Evolutionary conservation across 2,329 filamentous ascomycete species (phyloP).

Genomic region (Fusarium globosum): DNA sequence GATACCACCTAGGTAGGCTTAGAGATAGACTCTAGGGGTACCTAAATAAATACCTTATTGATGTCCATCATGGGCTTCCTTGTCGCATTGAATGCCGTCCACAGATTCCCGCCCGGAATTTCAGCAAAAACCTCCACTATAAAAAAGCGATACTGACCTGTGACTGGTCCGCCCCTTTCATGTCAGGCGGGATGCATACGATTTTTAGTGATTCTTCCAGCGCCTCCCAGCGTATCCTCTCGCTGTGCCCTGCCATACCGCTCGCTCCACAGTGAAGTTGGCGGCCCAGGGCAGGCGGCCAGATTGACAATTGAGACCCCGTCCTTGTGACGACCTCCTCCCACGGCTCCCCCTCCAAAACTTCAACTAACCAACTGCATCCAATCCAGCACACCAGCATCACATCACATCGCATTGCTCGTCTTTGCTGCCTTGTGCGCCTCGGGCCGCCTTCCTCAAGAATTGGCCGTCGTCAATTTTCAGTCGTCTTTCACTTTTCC

Average conservation of each 20-base stretch:
- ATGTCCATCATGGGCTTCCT: neutral
- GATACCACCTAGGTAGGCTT: neutral
- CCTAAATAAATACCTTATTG: neutral
- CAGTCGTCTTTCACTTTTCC: conserved; percentile 14
- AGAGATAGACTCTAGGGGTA: neutral
- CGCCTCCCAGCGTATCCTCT: conserved; percentile 10
- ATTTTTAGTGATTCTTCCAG: conserved; percentile 28
- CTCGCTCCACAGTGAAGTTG: conserved; percentile 21
- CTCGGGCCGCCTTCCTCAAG: conserved; percentile 25
- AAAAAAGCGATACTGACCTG: conserved; percentile 1
- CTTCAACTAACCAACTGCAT: conserved; percentile 35
- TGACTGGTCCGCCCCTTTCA: conserved; percentile 16
- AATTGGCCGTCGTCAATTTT: conserved; percentile 13
- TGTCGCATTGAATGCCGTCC: neutral
- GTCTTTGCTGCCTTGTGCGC: conserved; percentile 33
- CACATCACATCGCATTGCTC: conserved; percentile 39
- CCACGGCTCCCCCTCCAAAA: conserved; percentile 39
- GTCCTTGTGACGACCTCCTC: conserved; percentile 44
- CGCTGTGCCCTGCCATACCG: conserved; percentile 25
- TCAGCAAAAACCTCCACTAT: conserved; percentile 11
- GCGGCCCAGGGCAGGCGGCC: conserved; percentile 21
- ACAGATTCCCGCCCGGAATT: neutral
- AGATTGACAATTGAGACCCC: conserved; percentile 7
- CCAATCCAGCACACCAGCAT: conserved; percentile 25
- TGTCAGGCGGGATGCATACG: conserved; percentile 4